Evolutionary conservation across 306 rosid genomes (phyloP).

Genomic region (Datisca glomerata): DNA sequence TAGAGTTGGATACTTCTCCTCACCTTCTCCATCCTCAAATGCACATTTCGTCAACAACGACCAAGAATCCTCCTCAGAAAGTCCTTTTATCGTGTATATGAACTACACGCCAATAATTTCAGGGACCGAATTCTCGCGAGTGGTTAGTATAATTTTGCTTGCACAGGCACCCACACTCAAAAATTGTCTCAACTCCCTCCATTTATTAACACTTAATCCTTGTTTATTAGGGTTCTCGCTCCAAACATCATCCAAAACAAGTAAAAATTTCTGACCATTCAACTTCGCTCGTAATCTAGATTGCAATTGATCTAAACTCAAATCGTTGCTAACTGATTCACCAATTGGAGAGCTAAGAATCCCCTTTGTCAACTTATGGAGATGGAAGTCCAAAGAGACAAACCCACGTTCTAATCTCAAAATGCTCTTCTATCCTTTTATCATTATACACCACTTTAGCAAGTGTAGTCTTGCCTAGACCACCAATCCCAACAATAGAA

Average conservation of each 20-base stretch:
- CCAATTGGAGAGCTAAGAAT: constrained; percentile 4
- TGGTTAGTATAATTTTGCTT: constrained; percentile 13
- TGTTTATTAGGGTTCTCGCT: no score
- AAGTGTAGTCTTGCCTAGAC: constrained; percentile 9
- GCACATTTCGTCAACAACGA: constrained; percentile 4
- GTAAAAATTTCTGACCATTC: constrained; percentile 11
- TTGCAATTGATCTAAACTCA: background rate
- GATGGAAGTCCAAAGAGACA: constrained; percentile 2
- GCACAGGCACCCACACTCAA: constrained; percentile 6
- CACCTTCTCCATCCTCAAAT: background rate
- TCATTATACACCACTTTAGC: constrained; percentile 11
- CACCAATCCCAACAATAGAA: constrained; percentile 9
- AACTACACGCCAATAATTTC: no score
- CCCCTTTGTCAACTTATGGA: background rate
- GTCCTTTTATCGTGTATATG: no score
- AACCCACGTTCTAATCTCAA: constrained; percentile 6
- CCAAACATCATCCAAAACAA: constrained; percentile 20
- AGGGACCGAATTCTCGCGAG: background rate
- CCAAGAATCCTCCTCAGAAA: background rate
- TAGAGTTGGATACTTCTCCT: background rate
- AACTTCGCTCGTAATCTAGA: constrained; percentile 1
- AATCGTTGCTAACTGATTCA: background rate
- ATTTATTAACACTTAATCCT: constrained; percentile 1
- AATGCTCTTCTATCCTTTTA: background rate
- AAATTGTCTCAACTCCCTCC: constrained; percentile 10